Evolutionary conservation across 1,284 basidiomycete species (phyloP).

Genomic region (Rhodotorula sp.): DNA sequence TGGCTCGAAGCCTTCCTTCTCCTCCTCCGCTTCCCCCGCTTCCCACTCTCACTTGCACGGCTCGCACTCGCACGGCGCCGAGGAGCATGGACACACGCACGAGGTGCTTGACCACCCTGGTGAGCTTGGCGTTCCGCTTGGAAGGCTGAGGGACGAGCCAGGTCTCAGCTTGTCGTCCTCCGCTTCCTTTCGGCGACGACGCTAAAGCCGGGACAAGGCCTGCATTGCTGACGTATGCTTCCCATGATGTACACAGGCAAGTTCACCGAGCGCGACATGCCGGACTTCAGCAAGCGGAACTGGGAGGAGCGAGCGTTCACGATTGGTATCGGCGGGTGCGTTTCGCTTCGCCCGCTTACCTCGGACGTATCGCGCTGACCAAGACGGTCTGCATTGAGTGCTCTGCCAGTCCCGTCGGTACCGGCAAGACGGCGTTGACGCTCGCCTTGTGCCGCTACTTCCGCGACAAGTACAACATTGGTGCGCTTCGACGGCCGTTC

Average conservation of each 20-base stretch:
- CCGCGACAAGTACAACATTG: conserved; percentile 83
- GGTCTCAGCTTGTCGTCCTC: too few relatives aligned
- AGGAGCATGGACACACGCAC: conserved; percentile 83
- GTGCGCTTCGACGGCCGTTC: conserved; percentile 54
- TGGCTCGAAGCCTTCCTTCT: neutral
- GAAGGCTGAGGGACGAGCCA: neutral
- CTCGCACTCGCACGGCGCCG: conserved; percentile 28
- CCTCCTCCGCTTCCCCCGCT: conserved; percentile 2
- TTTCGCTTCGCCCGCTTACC: neutral
- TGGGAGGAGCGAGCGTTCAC: conserved; percentile 95
- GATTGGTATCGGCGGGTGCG: conserved; percentile 91
- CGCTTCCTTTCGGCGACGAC: too few relatives aligned
- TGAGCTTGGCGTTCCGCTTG: conserved; percentile 48
- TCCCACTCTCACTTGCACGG: conserved; percentile 24
- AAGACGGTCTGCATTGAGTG: too few relatives aligned
- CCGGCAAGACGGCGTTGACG: conserved; percentile 93
- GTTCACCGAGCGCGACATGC: conserved; percentile 86
- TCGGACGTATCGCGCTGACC: neutral
- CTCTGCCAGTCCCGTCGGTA: conserved; percentile 66
- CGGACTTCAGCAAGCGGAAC: conserved; percentile 77
- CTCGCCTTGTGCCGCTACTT: conserved; percentile 85
- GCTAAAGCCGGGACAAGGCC: too few relatives aligned
- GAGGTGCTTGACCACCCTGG: conserved; percentile 76
- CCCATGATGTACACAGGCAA: conserved; percentile 61
- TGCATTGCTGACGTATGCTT: conserved; percentile 17